Evolutionary conservation across 1,139 yeast species (phyloP).

Genomic region (Meyerozyma elateridarum): DNA sequence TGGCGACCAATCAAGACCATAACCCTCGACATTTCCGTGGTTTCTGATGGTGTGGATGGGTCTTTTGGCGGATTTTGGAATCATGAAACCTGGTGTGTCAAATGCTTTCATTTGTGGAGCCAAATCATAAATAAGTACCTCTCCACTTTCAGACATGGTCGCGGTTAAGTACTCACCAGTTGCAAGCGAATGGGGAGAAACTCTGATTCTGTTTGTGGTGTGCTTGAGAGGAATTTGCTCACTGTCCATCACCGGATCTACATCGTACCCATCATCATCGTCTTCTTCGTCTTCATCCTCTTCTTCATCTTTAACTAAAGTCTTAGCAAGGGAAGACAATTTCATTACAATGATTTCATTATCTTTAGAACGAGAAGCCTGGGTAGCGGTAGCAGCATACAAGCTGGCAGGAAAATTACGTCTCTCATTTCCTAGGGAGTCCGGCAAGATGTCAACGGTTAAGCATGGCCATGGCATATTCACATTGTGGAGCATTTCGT

Average conservation of each 20-base stretch:
- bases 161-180: constrained; percentile 87
- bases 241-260: constrained; percentile 83
- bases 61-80: constrained; percentile 72
- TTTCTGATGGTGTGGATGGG: constrained; percentile 80
- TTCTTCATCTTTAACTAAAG: constrained; percentile 76
- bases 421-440: constrained; percentile 80
- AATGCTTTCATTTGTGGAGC: constrained; percentile 77
- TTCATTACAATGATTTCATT: constrained; percentile 85
- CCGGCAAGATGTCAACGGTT: constrained; percentile 86
- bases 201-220: constrained; percentile 87
- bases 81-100: constrained; percentile 78
- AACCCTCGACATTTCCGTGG: constrained; percentile 97
- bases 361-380: constrained; percentile 81
- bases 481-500: constrained; percentile 93
- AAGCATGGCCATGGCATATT: constrained; percentile 97
- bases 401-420: constrained; percentile 85
- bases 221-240: constrained; percentile 71
- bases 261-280: constrained; percentile 52
- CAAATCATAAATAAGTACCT: constrained; percentile 78
- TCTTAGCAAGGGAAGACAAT: constrained; percentile 75
- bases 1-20: constrained; percentile 97
- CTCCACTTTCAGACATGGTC: constrained; percentile 86
- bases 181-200: constrained; percentile 69
- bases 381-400: constrained; percentile 88
- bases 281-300: constrained; percentile 65